Evolutionary conservation across 352 stramenopile species (phyloP).

Genomic region (Phytophthora uliginosa): DNA sequence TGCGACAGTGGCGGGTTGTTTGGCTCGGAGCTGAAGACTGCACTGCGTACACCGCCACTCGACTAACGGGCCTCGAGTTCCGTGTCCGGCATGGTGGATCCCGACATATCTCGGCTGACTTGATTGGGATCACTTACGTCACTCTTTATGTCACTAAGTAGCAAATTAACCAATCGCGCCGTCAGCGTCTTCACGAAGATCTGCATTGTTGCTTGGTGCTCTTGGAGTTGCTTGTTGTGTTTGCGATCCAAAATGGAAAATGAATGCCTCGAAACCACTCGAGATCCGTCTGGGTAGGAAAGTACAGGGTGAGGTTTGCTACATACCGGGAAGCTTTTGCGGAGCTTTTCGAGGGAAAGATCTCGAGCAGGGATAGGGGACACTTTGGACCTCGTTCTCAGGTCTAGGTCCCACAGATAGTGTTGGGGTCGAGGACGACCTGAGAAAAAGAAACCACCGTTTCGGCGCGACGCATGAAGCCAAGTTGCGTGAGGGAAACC

Average conservation of each 20-base stretch:
- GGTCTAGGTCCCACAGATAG: slow-evolving; percentile 14
- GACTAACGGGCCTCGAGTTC: too few relatives aligned
- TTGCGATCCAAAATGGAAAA: slow-evolving; percentile 29
- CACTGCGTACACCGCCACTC: too few relatives aligned
- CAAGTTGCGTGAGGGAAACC: not conserved
- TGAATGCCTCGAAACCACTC: slow-evolving; percentile 9
- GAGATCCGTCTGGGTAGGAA: not conserved
- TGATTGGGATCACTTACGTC: too few relatives aligned
- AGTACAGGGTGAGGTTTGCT: not conserved
- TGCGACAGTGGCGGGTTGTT: too few relatives aligned
- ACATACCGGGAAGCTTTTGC: not conserved
- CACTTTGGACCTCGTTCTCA: slow-evolving; percentile 20
- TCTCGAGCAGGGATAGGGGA: slow-evolving; percentile 5
- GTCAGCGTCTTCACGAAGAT: too few relatives aligned
- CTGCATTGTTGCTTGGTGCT: slow-evolving; percentile 4
- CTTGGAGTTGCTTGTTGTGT: slow-evolving; percentile 20
- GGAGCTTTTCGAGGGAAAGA: not conserved
- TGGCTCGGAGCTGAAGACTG: too few relatives aligned
- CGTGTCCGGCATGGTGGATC: too few relatives aligned
- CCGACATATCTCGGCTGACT: too few relatives aligned
- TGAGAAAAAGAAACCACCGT: slow-evolving; percentile 15
- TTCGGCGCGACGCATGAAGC: not conserved
- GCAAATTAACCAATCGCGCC: too few relatives aligned
- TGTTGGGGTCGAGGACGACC: slow-evolving; percentile 9
- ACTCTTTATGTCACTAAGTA: too few relatives aligned